A percentile compares a stretch with the other conserved stretches of the same genome.
Conservation (phyloP, 2,329 filamentous ascomycete genomes). For the Rhinocladiella similis region DNA sequence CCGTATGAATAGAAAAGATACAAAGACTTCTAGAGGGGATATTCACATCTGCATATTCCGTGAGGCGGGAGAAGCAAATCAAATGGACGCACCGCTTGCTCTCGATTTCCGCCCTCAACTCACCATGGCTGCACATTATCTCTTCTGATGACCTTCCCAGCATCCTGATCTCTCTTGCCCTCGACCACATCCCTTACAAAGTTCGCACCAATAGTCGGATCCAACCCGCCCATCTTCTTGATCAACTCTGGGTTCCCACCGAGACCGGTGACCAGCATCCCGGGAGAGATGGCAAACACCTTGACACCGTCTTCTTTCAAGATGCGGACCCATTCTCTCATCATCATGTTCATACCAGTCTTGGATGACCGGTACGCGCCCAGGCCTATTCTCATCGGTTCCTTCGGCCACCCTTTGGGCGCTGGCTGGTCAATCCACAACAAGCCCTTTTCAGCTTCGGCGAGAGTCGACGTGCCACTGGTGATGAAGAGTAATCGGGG, state of each 20-base stretch:
- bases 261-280: constrained; percentile 50
- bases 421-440: constrained; percentile 47
- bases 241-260: constrained; percentile 32
- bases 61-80: no score
- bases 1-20: no score
- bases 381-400: constrained; percentile 7
- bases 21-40: no score
- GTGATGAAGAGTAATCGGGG: constrained; percentile 54
- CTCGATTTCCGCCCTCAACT: neutral
- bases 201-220: constrained; percentile 34
- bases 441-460: constrained; percentile 28
- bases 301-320: constrained; percentile 53
- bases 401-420: constrained; percentile 48
- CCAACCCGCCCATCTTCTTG: constrained; percentile 32
- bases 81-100: no score
- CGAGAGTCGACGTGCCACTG: constrained; percentile 42
- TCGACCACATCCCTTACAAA: constrained; percentile 34
- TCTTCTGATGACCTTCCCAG: constrained; percentile 32
- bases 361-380: constrained; percentile 44
- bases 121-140: constrained; percentile 30
- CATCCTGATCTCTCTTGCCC: constrained; percentile 35
- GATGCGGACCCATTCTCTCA: constrained; percentile 46
- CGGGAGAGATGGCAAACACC: constrained; percentile 51
- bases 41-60: no score
- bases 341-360: constrained; percentile 51